Base-by-base conservation (phyloP, 139 green algal species). In the Yamagishiella unicocca region DNA sequence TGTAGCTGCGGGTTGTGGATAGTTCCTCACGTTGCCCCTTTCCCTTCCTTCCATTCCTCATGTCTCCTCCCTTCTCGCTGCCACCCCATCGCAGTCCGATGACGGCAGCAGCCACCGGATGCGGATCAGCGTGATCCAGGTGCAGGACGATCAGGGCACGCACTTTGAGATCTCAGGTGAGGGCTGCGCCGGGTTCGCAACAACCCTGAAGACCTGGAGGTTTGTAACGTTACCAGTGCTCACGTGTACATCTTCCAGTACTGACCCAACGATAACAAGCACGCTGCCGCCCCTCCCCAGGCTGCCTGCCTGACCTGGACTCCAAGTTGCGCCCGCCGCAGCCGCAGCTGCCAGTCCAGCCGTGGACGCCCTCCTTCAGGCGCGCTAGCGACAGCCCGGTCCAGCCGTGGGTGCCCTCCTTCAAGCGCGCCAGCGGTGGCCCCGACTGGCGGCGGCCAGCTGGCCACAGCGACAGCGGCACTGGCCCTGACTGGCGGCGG, bases 111-210 rank as follows among this genome's bases (percentile, higher is more conserved):
- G 66, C 31, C 66, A 74, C 33, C 66, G n/a, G 66, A 33, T 74
- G 66, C 66, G 66, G 33, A 35, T 74, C 66, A 74, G 31, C 31
- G 66, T 74, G 33, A 74, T 35, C 33, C 66, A 74, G n/a, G 66
- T 74, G 66, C 66, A 74, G 31, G 66, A 74, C 66, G 66, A 74
- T 35, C 22, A 45, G 66, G 66, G 66, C 17, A 74, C 31, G 2
- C 66, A 74, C 66, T 74, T 24, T 10, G 66, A 74, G 31, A 45
- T 74, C 33, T 74, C 66, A 25, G 66, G 64, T 71, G 62, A 2
- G 62, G 62, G 27, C n/a, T n/a, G n/a, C n/a, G n/a, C n/a, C n/a
- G n/a, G n/a, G n/a, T n/a, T n/a, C n/a, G n/a, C n/a, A n/a, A n/a
- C n/a, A n/a, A n/a, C n/a, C n/a, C n/a, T n/a, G n/a, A n/a, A n/a